Conservation (phyloP, 371 early-diverging fungal genomes). For the Rhizopus sp. region DNA sequence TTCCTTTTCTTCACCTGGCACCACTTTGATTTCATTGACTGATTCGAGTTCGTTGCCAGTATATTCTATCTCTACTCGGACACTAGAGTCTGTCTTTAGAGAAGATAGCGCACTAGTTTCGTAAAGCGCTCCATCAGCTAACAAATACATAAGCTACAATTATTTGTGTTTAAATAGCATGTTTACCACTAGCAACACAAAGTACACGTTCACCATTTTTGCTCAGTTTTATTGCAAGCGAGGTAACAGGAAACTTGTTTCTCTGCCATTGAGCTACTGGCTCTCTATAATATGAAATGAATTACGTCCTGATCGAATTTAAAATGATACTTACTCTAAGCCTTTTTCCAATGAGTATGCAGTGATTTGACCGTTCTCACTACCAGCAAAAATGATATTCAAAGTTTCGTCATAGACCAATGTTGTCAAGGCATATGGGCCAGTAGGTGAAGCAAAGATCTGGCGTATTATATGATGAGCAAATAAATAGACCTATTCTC, state of each 20-base stretch:
- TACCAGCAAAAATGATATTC: conserved; percentile 27
- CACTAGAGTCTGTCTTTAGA: neutral
- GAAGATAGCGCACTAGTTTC: conserved; percentile 28
- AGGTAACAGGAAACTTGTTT: conserved; percentile 31
- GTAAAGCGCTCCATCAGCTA: conserved; percentile 48
- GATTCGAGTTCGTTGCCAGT: conserved; percentile 45
- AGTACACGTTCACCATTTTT: conserved; percentile 29
- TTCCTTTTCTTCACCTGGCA: conserved; percentile 12
- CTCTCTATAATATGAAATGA: neutral
- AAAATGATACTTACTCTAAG: conserved; percentile 1
- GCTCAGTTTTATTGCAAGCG: conserved; percentile 22
- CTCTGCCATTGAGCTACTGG: conserved; percentile 33
- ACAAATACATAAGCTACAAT: neutral
- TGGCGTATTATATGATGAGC: neutral
- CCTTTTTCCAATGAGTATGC: conserved; percentile 16
- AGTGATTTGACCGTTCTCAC: conserved; percentile 23
- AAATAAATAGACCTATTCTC: neutral
- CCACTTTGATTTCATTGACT: conserved; percentile 23
- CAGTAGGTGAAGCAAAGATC: conserved; percentile 27
- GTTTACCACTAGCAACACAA: conserved; percentile 36
- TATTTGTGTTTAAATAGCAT: neutral
- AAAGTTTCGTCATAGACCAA: conserved; percentile 29
- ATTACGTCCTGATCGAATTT: neutral
- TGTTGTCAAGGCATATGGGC: conserved; percentile 16
- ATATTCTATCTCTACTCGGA: conserved; percentile 28